A percentile compares a stretch with the other conserved stretches of the same genome.
These are phyloP conservation scores for Tuber brumale DNA, from an alignment of 495 filamentous ascomycete genomes.

Conservation along the genomic window DNA sequence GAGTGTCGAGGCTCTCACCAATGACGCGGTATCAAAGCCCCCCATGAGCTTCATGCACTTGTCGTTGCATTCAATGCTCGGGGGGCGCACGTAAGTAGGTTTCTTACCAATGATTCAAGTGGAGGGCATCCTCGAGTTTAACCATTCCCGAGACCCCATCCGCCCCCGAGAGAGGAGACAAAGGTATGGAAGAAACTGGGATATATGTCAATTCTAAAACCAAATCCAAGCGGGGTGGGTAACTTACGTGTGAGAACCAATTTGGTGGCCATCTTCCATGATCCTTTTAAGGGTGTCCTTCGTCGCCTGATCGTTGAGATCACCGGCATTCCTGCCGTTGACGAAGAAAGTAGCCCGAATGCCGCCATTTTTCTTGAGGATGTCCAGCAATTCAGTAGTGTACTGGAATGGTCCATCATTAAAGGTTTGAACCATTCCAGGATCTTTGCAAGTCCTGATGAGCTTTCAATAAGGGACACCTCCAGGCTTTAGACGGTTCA, in stretches of 20 bases:
- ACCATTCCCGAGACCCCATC: slow-evolving; percentile 55
- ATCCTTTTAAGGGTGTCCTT: slow-evolving; percentile 52
- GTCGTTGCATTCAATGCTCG: slow-evolving; percentile 44
- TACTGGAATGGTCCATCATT: slow-evolving; percentile 44
- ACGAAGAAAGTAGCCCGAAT: slow-evolving; percentile 70
- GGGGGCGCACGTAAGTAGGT: slow-evolving; percentile 51
- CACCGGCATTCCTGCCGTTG: slow-evolving; percentile 57
- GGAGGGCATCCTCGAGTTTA: slow-evolving; percentile 60
- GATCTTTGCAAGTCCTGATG: slow-evolving; percentile 51
- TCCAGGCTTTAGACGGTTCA: slow-evolving; percentile 24
- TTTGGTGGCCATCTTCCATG: slow-evolving; percentile 58
- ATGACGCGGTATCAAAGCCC: slow-evolving; percentile 47
- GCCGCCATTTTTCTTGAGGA: slow-evolving; percentile 56
- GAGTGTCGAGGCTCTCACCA: slow-evolving; percentile 46
- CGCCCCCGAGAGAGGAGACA: slow-evolving; percentile 48
- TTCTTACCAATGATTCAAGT: slow-evolving; percentile 61
- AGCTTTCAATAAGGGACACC: slow-evolving; percentile 41
- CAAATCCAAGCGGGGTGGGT: not conserved
- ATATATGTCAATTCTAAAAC: slow-evolving; percentile 3
- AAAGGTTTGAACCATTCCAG: slow-evolving; percentile 50
- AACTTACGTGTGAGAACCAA: slow-evolving; percentile 57
- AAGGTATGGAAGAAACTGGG: slow-evolving; percentile 56
- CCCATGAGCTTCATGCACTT: slow-evolving; percentile 41
- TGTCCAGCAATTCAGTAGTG: slow-evolving; percentile 58
- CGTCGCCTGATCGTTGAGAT: slow-evolving; percentile 48